These are phyloP conservation scores for Earliella scabrosa DNA, from an alignment of 1,284 basidiomycete genomes.

Conservation along the genomic window DNA sequence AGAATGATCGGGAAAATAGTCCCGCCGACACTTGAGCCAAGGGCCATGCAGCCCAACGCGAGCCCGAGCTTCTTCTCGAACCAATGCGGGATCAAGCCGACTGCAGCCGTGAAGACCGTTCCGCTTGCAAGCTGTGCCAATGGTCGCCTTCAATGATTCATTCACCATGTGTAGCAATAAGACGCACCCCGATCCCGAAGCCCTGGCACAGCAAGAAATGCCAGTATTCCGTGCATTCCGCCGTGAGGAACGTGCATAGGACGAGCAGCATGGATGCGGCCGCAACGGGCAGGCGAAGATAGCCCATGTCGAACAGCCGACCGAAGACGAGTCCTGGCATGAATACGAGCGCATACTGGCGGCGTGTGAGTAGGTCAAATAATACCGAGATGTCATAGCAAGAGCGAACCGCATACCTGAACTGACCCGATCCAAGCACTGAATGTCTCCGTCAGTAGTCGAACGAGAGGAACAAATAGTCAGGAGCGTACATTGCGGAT, in stretches of 20 bases:
- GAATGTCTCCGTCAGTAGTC: not conserved
- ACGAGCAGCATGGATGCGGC: conserved; percentile 40
- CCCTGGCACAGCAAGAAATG: conserved; percentile 57
- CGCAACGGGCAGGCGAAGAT: conserved; percentile 46
- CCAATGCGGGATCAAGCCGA: conserved; percentile 52
- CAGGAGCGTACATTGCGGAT: conserved; percentile 56
- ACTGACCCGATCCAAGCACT: conserved; percentile 80
- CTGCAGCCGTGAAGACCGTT: conserved; percentile 47
- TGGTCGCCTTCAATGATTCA: not conserved
- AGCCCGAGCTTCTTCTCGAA: conserved; percentile 45
- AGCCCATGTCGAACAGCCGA: conserved; percentile 56
- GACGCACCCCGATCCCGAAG: conserved; percentile 45
- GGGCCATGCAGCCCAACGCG: conserved; percentile 45
- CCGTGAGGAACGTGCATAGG: conserved; percentile 49
- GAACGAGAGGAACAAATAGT: not conserved
- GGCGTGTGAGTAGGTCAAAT: no score
- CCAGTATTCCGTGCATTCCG: conserved; percentile 55
- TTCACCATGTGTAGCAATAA: not conserved
- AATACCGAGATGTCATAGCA: no score
- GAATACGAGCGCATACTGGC: conserved; percentile 49
- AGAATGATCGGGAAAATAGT: conserved; percentile 47
- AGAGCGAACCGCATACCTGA: conserved; percentile 48
- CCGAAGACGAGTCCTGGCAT: conserved; percentile 51
- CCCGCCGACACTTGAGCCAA: conserved; percentile 49
- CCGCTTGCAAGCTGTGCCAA: conserved; percentile 34